Base-by-base conservation (phyloP, 1,284 basidiomycete species). In the Coniferiporia weirii region DNA sequence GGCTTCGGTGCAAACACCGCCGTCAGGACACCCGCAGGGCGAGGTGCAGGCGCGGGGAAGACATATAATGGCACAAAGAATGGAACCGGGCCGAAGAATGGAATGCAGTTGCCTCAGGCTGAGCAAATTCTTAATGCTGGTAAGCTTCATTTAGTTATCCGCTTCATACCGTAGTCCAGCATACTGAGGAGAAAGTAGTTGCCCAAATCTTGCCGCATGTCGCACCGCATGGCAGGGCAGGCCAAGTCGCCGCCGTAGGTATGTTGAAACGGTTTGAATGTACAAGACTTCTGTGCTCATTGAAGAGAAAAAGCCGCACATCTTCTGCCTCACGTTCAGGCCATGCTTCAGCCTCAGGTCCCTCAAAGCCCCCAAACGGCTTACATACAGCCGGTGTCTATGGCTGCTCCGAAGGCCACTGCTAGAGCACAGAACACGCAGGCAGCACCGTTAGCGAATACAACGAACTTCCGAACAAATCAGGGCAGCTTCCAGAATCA, bases 101-200 rank as follows among this genome's bases (percentile, higher is more conserved):
- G 36, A 4, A 55, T 55, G 32, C 53, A 36, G 32, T 4, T 45
- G n/a, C 53, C 53, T 19, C 40, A 40, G 15, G 13, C 53, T 9
- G 45, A 15, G 32, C 53, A 55, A 36, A 19, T 47, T n/a, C 40
- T 55, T 13, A 55, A 47, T 55, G 53, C 53, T 22, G 40, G 53
- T 55, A 46, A 15, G 53, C 27, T 5, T 32, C 20, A 20, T 19
- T n/a, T 8, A 17, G 4, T 17, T 13, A 3, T 40, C 17, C 13
- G 20, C 32, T 52, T 35, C 32, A 17, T 43, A 10, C n/a, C 7
- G 34, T 10, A 36, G 20, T 13, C 7, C 19, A 36, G 35, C 38
- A 15, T 52, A n/a, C 22, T 17, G 17, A 19, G 20, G 5, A 40
- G 10, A 40, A 17, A 19, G 13, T 38, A 55, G 53, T 55, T 46